phyloP scores from a whole-genome alignment of 441 rosid genomes.

The Pelargonium cotyledonis region DNA sequence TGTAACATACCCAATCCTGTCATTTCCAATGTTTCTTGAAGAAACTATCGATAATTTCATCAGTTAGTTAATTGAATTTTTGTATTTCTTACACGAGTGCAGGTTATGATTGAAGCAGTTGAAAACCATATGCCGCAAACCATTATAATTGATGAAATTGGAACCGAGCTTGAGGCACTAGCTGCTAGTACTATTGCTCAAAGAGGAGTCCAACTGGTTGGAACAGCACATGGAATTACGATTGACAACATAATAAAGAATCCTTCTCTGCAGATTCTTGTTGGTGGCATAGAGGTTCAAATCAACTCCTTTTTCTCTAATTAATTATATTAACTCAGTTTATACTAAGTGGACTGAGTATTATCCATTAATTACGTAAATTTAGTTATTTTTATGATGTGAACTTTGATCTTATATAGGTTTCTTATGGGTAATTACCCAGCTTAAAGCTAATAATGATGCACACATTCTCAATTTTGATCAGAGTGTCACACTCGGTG shows the following conservation, averaged over 20 bases:
- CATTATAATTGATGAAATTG: slow-evolving; percentile 86
- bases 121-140: slow-evolving; percentile 96
- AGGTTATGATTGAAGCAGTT: slow-evolving; percentile 98
- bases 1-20: slow-evolving; percentile 19
- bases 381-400: slow-evolving; percentile 7
- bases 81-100: slow-evolving; percentile 19
- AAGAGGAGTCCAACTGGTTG: slow-evolving; percentile 94
- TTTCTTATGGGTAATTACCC: neutral
- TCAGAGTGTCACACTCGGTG: slow-evolving; percentile 96
- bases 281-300: slow-evolving; percentile 87
- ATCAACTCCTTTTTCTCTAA: slow-evolving; percentile 11
- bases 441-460: neutral
- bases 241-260: slow-evolving; percentile 83
- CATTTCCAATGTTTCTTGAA: slow-evolving; percentile 1
- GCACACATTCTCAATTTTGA: slow-evolving; percentile 16
- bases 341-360: neutral
- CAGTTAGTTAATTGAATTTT: neutral
- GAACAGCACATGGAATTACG: slow-evolving; percentile 92
- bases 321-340: slow-evolving; percentile 6
- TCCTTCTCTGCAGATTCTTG: slow-evolving; percentile 81
- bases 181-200: slow-evolving; percentile 97
- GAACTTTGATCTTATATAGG: neutral
- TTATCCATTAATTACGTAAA: slow-evolving; percentile 2
- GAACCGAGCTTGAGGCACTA: slow-evolving; percentile 94
- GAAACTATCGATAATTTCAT: neutral